Percentiles rank a stretch among this genome's conserved stretches.
phyloP scores from a whole-genome alignment of 2,329 filamentous ascomycete species.

The Orbilia brochopaga region DNA sequence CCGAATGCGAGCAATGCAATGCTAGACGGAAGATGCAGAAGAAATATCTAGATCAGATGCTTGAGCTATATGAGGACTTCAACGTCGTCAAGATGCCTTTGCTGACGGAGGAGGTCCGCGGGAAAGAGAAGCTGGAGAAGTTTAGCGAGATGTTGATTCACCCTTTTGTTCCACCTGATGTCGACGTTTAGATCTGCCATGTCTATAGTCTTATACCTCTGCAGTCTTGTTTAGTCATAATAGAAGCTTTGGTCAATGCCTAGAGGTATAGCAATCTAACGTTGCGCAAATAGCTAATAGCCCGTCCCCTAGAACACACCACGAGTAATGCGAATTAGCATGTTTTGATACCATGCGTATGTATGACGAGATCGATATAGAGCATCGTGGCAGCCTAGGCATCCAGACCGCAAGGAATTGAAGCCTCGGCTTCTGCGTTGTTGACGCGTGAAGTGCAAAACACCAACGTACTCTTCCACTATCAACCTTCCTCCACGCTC shows the following conservation, averaged over 20 bases:
- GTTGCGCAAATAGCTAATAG: too few species aligned
- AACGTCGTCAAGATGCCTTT: conserved; percentile 99
- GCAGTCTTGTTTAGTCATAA: not conserved
- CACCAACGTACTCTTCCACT: conserved; percentile 40
- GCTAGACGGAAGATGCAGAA: conserved; percentile 97
- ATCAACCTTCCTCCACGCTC: conserved; percentile 12
- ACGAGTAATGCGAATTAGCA: too few species aligned
- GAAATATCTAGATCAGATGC: conserved; percentile 98
- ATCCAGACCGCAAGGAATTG: too few species aligned
- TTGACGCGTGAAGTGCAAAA: conserved; percentile 45
- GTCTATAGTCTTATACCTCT: not conserved
- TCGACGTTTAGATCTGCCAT: conserved; percentile 57
- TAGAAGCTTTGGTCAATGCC: too few species aligned
- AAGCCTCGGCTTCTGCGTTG: conserved; percentile 29
- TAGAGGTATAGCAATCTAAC: too few species aligned
- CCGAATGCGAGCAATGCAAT: conserved; percentile 92
- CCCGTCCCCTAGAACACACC: too few species aligned
- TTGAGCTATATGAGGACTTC: conserved; percentile 98
- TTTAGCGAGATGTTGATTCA: conserved; percentile 85
- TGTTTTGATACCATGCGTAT: too few species aligned
- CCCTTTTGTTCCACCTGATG: conserved; percentile 72
- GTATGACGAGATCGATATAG: too few species aligned
- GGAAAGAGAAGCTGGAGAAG: conserved; percentile 89
- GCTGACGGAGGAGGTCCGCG: conserved; percentile 91
- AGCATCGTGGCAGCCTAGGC: too few species aligned